A percentile compares a stretch with the other conserved stretches of the same genome.
These are phyloP conservation scores for Beauveria varroae DNA, from an alignment of 2,329 filamentous ascomycete species.

Conservation along the genomic window DNA sequence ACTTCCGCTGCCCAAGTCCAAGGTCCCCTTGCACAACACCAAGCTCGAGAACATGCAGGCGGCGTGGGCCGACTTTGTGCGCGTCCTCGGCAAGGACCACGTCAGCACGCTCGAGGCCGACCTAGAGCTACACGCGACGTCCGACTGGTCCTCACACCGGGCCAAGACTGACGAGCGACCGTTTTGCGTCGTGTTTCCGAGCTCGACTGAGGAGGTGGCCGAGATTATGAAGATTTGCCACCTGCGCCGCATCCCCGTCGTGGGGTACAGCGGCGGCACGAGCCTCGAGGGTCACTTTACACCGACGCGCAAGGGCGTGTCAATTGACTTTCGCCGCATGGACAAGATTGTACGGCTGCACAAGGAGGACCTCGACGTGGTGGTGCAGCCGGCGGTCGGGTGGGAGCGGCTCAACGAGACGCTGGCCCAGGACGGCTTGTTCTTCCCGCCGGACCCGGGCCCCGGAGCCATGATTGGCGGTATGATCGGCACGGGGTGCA, in stretches of 20 bases:
- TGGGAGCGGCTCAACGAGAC: constrained; percentile 83
- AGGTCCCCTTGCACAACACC: constrained; percentile 48
- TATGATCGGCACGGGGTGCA: constrained; percentile 68
- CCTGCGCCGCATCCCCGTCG: constrained; percentile 71
- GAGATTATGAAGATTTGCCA: constrained; percentile 85
- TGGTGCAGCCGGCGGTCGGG: constrained; percentile 73
- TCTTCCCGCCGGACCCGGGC: constrained; percentile 88
- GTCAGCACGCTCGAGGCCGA: constrained; percentile 53
- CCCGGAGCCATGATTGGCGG: constrained; percentile 90
- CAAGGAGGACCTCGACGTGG: constrained; percentile 67
- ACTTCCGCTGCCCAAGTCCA: constrained; percentile 45
- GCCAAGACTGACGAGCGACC: constrained; percentile 41
- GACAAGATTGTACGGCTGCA: constrained; percentile 71
- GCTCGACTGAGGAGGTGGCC: constrained; percentile 75
- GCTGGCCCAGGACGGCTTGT: constrained; percentile 64
- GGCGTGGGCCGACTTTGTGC: constrained; percentile 61
- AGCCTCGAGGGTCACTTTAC: constrained; percentile 86
- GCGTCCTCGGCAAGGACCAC: constrained; percentile 55
- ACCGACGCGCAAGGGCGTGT: constrained; percentile 73
- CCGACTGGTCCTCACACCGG: constrained; percentile 56
- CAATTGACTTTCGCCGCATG: constrained; percentile 82
- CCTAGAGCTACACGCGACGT: constrained; percentile 49
- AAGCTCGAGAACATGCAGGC: constrained; percentile 58
- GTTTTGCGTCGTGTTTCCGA: constrained; percentile 70
- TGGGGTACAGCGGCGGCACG: constrained; percentile 80